Base-by-base conservation (phyloP, 345 rosid genomes). In the Syzygium grande region DNA sequence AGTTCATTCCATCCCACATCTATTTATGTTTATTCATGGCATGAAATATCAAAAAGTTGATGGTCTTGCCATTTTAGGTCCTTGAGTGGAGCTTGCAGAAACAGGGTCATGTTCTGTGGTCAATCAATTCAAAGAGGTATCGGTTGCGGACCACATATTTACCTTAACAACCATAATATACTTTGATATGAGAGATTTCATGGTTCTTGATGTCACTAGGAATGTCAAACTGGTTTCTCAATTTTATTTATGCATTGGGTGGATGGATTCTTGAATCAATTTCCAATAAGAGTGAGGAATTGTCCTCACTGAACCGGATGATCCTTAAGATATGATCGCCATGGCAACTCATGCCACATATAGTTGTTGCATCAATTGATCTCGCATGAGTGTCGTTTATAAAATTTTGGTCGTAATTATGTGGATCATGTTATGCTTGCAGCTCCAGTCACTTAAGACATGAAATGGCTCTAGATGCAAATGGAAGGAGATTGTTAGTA, bases 11-110 rank as follows among this genome's bases (percentile, higher is more conserved):
- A 23, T n/a, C n/a, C 27, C 63, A 87, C 13, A 14, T 61, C 86
- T 56, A 51, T 54, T 73, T 11, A 29, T 34, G 43, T 79, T 27
- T 84, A 54, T 41, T 41, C 43, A 27, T n/a, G 73, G 77, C 17
- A 51, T 79, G 19, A 38, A 29, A 43, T 59, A 86, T 90, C 51
- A 85, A 86, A 87, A 53, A 77, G 86, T 86, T 54, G n/a, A 51
- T 52, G 86, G 85, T 52, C 84, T 86, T 83, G 52, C 38, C 52
- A 34, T 87, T 68, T 56, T 90, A 95, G 97, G 92, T 95, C 79
- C 89, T 94, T 86, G 97, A 95, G 85, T 95, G 97, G 97, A 95
- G 97, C 91, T 92, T 95, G 94, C 97, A 95, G 85, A 94, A 94
- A 86, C 96, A 95, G 88, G 97, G 96, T 55, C 94, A 90, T 49